Evolutionary conservation across 495 filamentous ascomycete species (phyloP), one percentile per base, ranked within the genome.

Genomic region (Penicillium atrosanguineum): DNA sequence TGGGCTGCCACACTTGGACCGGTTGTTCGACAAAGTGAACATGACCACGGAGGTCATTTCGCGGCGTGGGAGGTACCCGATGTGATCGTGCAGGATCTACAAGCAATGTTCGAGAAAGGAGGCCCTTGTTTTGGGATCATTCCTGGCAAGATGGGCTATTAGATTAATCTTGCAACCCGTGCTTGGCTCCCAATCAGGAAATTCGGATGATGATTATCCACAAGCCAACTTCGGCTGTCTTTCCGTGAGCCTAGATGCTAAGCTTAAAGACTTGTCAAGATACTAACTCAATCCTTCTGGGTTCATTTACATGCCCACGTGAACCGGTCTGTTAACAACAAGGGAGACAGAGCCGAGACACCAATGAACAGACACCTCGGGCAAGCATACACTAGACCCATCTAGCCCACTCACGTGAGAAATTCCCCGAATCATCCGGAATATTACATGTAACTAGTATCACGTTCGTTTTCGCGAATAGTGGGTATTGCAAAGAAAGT

Each of bases 1-100:
- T 87, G 81, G 78, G 73, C 68, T 0, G 56, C 67, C 34, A 72
- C 68, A 11, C 41, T 85, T 19, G 83, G 85, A 0, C 67, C 71
- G 3, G 67, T 88, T 0, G 81, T 85, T 2, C 78, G 70, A 39
- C 79, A 84, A 62, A 74, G 62, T n/a, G 56, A 72, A 25, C 69
- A 86, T 64, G 59, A 71, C 0, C 52, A 56, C 3, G 85, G 86
- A 1, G 85, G 86, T 0, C 86, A 89, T 64, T 88, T 88, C 64
- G 79, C 81, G 1, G 78, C 84, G 1, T 80, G 73, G 59, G 85
- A 88, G 54, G 54, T 60, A 21, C 83, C 86, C 4, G 69, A 83
- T 8, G 57, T 53, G n/a, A 63, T 87, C 6, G 78, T 73, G 0
- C 63, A 52, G 0, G 85, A 89, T 70, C 56, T 89, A 46, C 68